phyloP scores from a whole-genome alignment of 1,284 basidiomycete species.

The Ganoderma multipileum region DNA sequence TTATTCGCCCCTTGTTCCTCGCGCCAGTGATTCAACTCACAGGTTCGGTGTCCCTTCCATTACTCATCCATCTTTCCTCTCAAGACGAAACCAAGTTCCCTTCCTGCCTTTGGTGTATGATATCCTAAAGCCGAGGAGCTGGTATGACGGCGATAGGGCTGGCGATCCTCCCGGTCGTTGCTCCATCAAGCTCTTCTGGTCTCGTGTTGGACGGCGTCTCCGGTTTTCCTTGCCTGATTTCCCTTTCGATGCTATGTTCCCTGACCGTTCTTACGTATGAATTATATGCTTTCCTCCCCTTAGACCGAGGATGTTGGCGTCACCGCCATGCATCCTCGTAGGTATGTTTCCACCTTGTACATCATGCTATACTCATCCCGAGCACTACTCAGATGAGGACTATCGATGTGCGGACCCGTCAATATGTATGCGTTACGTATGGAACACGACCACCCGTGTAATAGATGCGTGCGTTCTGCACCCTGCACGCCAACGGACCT shows the following conservation, averaged over 20 bases:
- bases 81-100: not conserved
- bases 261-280: conserved; percentile 18
- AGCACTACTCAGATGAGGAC: conserved; percentile 4
- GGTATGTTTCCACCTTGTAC: conserved; percentile 16
- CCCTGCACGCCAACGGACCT: conserved; percentile 20
- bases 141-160: not conserved
- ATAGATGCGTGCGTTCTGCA: conserved; percentile 13
- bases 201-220: conserved; percentile 10
- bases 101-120: conserved; percentile 12
- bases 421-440: conserved; percentile 30
- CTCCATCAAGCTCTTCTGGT: not conserved
- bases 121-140: conserved; percentile 1
- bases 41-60: conserved; percentile 1
- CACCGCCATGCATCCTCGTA: conserved; percentile 1
- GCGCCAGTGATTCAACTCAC: conserved; percentile 31
- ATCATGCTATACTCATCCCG: conserved; percentile 17
- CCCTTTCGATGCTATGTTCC: conserved; percentile 19
- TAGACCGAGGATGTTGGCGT: not conserved
- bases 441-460: conserved; percentile 20
- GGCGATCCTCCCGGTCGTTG: conserved; percentile 1
- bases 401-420: conserved; percentile 13
- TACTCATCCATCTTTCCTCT: not conserved
- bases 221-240: conserved; percentile 15
- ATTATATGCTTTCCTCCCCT: conserved; percentile 9
- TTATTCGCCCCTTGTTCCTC: conserved; percentile 3